These are phyloP conservation scores for Leucoagaricus sp. DNA, from an alignment of 1,284 basidiomycete genomes.

Conservation along the genomic window DNA sequence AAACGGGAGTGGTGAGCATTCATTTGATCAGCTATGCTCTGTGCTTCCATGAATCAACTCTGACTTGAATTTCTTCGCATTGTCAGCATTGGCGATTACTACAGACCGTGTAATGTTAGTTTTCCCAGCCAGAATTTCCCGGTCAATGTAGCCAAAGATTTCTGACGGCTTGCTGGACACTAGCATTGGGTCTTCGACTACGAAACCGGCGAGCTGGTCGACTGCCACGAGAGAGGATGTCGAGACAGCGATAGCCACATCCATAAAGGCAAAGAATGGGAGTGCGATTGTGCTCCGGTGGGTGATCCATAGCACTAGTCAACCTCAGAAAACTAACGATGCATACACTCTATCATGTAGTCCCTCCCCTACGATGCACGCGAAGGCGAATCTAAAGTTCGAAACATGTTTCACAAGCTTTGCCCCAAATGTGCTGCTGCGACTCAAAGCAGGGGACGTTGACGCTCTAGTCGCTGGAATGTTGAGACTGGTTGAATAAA, in stretches of 20 bases:
- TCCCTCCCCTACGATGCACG: slow-evolving; percentile 9
- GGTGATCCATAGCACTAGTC: neutral
- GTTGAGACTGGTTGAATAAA: too few relatives aligned
- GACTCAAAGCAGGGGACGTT: neutral
- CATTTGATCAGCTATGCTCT: too few relatives aligned
- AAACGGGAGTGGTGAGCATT: slow-evolving; percentile 13
- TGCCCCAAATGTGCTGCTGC: slow-evolving; percentile 38
- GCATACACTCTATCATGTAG: neutral
- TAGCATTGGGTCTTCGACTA: slow-evolving; percentile 16
- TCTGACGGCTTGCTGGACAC: neutral
- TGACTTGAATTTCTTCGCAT: too few relatives aligned
- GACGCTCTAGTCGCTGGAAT: neutral
- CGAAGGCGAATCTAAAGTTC: slow-evolving; percentile 35
- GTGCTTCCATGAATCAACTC: too few relatives aligned
- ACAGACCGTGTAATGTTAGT: slow-evolving; percentile 14
- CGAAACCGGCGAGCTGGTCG: slow-evolving; percentile 15
- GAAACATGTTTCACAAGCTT: slow-evolving; percentile 42
- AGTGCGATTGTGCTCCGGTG: slow-evolving; percentile 13
- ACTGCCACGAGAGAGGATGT: slow-evolving; percentile 12
- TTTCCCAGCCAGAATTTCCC: neutral
- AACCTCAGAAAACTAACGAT: too few relatives aligned
- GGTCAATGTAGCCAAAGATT: neutral
- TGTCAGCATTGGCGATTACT: slow-evolving; percentile 14
- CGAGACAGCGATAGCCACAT: slow-evolving; percentile 3
- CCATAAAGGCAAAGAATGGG: slow-evolving; percentile 9